Conservation (phyloP, 805 yeast species). For the Suhomyces pyralidae region DNA sequence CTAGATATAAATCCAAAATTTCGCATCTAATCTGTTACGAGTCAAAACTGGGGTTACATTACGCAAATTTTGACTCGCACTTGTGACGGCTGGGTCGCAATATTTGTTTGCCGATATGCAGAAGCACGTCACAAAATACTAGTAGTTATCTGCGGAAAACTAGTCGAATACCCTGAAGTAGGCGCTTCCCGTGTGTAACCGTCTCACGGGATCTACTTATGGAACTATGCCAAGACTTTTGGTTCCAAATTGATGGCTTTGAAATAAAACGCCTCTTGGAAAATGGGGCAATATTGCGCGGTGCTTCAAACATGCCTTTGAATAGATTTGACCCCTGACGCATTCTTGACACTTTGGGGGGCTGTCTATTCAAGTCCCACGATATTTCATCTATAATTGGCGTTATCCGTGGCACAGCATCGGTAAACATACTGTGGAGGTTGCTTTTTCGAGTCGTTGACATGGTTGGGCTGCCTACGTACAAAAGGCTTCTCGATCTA, state of each 20-base stretch:
- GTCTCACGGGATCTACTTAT: not conserved
- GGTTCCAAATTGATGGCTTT: not conserved
- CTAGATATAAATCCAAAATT: not conserved
- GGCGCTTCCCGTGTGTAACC: not conserved
- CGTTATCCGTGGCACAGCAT: not conserved
- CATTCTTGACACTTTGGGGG: not conserved
- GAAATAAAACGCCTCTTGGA: not conserved
- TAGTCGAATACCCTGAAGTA: not conserved
- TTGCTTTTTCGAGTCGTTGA: not conserved
- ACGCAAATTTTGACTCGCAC: not conserved
- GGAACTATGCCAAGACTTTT: slow-evolving; percentile 1
- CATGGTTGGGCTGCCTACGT: slow-evolving; percentile 20
- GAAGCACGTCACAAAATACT: not conserved
- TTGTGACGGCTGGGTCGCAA: not conserved
- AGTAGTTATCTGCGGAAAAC: not conserved
- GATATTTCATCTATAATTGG: not conserved
- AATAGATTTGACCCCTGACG: slow-evolving; percentile 1
- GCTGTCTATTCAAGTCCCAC: not conserved
- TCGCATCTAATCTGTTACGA: not conserved
- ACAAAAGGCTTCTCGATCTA: slow-evolving; percentile 51
- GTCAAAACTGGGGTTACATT: not conserved
- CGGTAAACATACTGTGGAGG: not conserved
- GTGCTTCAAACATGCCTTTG: not conserved
- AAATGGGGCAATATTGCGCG: not conserved
- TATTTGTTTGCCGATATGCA: not conserved